Base-by-base conservation (phyloP, 768 basidiomycete species). In the Boletales sp. region DNA sequence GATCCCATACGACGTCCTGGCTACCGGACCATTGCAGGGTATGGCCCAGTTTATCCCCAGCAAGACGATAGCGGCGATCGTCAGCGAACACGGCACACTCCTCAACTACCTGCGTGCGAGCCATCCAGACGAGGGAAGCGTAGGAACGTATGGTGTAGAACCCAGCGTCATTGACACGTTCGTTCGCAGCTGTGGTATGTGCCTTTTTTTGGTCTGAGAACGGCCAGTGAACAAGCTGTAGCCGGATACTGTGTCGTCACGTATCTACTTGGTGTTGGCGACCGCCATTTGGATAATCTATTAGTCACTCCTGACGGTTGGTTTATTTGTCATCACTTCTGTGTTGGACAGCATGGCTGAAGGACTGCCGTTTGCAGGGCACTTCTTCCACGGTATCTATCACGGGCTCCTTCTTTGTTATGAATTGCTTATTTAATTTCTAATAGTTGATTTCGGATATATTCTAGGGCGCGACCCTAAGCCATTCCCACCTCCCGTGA, bases 171-270 rank as follows among this genome's bases (percentile, higher is more conserved):
- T 98, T 58, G 97, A 98, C 62, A 98, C 95, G 0, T 98, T 97
- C 65, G 86, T 99, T 30, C 77, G 93, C 47, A 97, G 94, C 65
- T 99, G 97, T 63, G 95, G 95, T 97, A 60, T 17, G 62, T 40
- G 57, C 57, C 84, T 73, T 27, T 39, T 39, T 32, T 31, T 32
- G 55, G 17, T 39, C 37, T n/a, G 17, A 36, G 41, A 27, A 50
- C 44, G 36, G 48, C 32, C 24, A 34, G n/a, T 59, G 43, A 60
- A 52, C 59, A 39, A 39, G 39, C 35, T 51, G 38, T 61, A 97
- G 95, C 97, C 49, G 97, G 97, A 0, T 99, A 98, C 68, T 98
- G 94, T 59, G 95, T 98, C 27, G 85, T 98, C 34, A 98, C 97
- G 0, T 99, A 97, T 62, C 68, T 98, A 3, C 79, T 98, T 21